Base-by-base conservation (phyloP, 768 basidiomycete genomes). In the Tricholoma saponaceum region DNA sequence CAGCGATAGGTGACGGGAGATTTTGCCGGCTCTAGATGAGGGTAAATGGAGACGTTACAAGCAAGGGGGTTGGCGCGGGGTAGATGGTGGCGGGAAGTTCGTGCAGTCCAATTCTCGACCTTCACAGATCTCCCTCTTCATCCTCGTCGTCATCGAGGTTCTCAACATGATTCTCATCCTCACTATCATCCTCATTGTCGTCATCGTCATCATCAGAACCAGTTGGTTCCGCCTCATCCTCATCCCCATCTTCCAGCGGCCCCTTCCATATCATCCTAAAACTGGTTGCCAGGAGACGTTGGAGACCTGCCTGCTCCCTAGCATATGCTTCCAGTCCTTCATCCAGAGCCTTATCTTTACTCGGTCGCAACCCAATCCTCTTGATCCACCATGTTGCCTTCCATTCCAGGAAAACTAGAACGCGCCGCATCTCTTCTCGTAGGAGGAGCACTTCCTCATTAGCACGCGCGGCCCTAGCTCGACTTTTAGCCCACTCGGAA, bases 371-470 rank as follows among this genome's bases (percentile, higher is more conserved):
- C 6, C 25, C n/a, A 6, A n/a, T 6, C 54, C 41, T 25, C 5
- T 18, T 37, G 32, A 44, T 10, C 70, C 70, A 69, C 51, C 60
- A 58, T 4, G 16, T 2, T 1, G 54, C 59, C 35, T 67, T 63
- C 66, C 65, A 71, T 0, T 47, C 50, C 8, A 71, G 61, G 37
- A 63, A 68, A 20, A 39, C 43, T 4, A 64, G 33, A 5, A 69
- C 66, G 4, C 61, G 60, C 1, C 43, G 39, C 66, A 72, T 71
- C 52, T 71, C 70, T 52, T 71, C 70, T 12, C 49, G 50, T 3
- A 69, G 46, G 6, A 70, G 58, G 14, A 54, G 8, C 0, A 67
- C 66, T 52, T 71, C 67, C 50, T 71, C 66, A 6, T 41, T 51
- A 33, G 58, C 64, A 18, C 66, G 52, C n/a, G 44, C 50, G 1